A percentile compares a stretch with the other conserved stretches of the same genome.
Evolutionary conservation across 129 eudicot genomes (phyloP).

Genomic region (Solidago caesia): DNA sequence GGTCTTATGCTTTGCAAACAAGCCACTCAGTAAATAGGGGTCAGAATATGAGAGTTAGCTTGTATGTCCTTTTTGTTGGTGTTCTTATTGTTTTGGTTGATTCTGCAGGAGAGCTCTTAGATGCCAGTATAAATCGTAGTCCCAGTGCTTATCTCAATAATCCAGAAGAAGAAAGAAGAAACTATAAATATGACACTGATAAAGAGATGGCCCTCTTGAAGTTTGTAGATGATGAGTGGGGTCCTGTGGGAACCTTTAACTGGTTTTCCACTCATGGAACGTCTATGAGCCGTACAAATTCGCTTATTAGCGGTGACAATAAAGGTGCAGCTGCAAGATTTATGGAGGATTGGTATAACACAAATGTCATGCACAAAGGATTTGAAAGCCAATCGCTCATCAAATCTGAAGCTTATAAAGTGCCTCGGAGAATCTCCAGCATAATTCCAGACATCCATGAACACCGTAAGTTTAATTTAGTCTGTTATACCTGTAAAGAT

Average conservation of each 20-base stretch:
- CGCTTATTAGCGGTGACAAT: conserved; percentile 90
- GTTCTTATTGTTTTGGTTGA: not conserved
- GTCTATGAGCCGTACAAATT: conserved; percentile 96
- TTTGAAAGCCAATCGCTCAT: conserved; percentile 30
- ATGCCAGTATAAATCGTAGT: conserved; percentile 88
- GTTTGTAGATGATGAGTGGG: conserved; percentile 89
- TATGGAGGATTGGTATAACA: conserved; percentile 89
- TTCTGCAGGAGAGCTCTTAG: conserved; percentile 74
- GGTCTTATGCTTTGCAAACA: not conserved
- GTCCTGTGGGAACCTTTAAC: conserved; percentile 91
- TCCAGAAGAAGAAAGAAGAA: conserved; percentile 66
- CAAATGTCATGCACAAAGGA: conserved; percentile 30
- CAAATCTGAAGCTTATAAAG: conserved; percentile 30
- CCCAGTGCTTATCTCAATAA: conserved; percentile 96
- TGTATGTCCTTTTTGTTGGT: not conserved
- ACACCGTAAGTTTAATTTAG: conserved; percentile 47
- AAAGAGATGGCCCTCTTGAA: conserved; percentile 94
- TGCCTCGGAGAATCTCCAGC: conserved; percentile 76
- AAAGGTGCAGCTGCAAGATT: conserved; percentile 99
- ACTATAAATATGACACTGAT: conserved; percentile 78
- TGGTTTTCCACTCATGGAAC: conserved; percentile 99
- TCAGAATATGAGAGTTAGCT: not conserved
- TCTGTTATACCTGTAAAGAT: not conserved
- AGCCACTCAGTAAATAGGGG: too few relatives aligned
- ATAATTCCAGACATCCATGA: conserved; percentile 53